Conservation (phyloP, 1,284 basidiomycete species). For the Trichosporon coremiiforme region DNA sequence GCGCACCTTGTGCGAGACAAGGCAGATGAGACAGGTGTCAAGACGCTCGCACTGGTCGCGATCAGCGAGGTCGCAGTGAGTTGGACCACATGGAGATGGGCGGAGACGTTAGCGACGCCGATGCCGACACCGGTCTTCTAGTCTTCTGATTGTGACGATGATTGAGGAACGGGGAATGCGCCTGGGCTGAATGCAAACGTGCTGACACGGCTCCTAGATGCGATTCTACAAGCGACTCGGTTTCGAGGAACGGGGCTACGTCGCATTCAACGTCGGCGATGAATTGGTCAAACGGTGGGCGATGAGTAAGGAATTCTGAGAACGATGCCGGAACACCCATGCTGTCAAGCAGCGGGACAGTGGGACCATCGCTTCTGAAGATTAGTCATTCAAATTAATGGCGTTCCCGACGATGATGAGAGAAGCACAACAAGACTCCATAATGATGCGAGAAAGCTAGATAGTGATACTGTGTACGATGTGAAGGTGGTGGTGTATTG, state of each 20-base stretch:
- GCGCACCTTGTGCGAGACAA: background rate
- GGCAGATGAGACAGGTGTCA: background rate
- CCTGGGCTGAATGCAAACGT: background rate
- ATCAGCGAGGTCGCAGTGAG: constrained; percentile 1
- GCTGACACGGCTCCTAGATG: background rate
- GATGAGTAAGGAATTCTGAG: constrained; percentile 6
- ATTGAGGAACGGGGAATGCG: background rate
- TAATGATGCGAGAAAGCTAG: background rate
- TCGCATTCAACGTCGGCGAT: background rate
- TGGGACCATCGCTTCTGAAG: background rate
- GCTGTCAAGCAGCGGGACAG: no score
- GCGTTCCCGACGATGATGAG: background rate
- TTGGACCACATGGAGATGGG: background rate
- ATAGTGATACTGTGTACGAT: constrained; percentile 10
- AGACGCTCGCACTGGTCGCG: background rate
- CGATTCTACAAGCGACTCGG: constrained; percentile 8
- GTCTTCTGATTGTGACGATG: no score
- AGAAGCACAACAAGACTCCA: constrained; percentile 10
- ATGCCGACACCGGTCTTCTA: no score
- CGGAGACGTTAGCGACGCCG: no score
- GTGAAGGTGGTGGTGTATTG: background rate
- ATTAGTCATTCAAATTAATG: no score
- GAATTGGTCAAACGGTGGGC: constrained; percentile 9
- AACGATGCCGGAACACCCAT: background rate
- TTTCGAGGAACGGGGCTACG: background rate